phyloP scores from a whole-genome alignment of 1,284 basidiomycete species.

The Marasmius oreades region DNA sequence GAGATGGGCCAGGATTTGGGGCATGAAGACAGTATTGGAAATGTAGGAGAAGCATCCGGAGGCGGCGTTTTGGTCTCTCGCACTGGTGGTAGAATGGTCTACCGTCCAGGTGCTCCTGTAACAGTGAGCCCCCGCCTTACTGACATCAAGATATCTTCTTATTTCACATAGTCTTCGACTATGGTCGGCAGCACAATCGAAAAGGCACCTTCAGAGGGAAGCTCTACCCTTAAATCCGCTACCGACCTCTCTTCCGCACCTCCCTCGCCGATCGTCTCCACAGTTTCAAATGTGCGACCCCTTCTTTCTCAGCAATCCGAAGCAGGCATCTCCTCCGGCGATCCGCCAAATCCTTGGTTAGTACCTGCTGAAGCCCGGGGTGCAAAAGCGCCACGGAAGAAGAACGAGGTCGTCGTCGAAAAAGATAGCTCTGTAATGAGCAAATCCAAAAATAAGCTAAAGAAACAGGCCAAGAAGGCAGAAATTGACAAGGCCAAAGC shows the following conservation, averaged over 20 bases:
- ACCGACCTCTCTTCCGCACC: conserved; percentile 42
- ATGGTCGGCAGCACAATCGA: neutral
- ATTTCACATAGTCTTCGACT: conserved; percentile 18
- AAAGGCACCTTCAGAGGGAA: conserved; percentile 44
- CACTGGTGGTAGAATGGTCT: conserved; percentile 56
- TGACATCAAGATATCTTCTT: neutral
- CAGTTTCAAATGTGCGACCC: neutral
- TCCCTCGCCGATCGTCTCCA: conserved; percentile 15
- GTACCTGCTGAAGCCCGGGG: conserved; percentile 30
- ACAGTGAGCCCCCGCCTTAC: neutral
- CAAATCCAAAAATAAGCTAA: conserved; percentile 70
- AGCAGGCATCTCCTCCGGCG: conserved; percentile 10
- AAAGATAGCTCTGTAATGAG: conserved; percentile 57
- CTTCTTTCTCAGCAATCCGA: conserved; percentile 13
- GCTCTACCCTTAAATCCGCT: conserved; percentile 61
- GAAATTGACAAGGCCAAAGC: conserved; percentile 53
- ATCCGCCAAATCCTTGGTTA: conserved; percentile 72
- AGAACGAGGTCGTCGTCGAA: conserved; percentile 65
- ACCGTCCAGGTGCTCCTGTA: conserved; percentile 40
- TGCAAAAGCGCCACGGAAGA: conserved; percentile 46
- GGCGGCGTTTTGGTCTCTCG: conserved; percentile 41
- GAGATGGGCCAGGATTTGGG: conserved; percentile 50
- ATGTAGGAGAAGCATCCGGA: conserved; percentile 19
- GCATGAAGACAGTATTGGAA: conserved; percentile 30
- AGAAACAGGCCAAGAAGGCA: conserved; percentile 57